Conservation (phyloP, 2,329 filamentous ascomycete species). For the Grosmannia clavigera region DNA sequence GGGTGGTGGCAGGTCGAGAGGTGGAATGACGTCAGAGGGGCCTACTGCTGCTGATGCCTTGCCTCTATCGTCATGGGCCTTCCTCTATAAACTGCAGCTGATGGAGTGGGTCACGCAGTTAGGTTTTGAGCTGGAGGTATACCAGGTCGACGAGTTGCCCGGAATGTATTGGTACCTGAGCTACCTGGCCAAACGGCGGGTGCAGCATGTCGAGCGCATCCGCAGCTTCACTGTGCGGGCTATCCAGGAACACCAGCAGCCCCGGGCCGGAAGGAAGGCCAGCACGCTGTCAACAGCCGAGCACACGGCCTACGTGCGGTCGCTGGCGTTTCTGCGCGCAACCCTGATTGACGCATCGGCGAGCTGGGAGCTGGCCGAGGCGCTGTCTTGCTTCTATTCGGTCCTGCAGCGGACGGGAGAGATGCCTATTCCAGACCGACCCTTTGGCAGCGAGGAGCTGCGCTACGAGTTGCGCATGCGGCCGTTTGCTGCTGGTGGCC, state of each 20-base stretch:
- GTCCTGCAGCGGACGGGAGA: slow-evolving; percentile 47
- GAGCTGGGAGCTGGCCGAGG: slow-evolving; percentile 43
- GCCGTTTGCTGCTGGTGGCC: slow-evolving; percentile 57
- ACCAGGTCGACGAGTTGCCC: slow-evolving; percentile 71
- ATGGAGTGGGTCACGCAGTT: slow-evolving; percentile 83
- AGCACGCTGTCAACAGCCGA: not conserved
- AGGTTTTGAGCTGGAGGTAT: slow-evolving; percentile 87
- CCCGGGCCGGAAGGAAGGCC: not conserved
- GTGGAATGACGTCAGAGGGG: too few relatives aligned
- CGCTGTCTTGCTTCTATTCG: slow-evolving; percentile 51
- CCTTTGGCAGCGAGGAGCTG: slow-evolving; percentile 55
- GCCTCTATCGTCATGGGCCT: slow-evolving; percentile 77
- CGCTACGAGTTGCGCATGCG: slow-evolving; percentile 81
- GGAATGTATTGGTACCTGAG: slow-evolving; percentile 89
- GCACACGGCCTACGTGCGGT: slow-evolving; percentile 30
- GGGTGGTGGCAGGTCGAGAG: slow-evolving; percentile 39
- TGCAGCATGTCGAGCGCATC: slow-evolving; percentile 61
- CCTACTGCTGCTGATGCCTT: slow-evolving; percentile 29
- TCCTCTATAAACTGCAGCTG: slow-evolving; percentile 77
- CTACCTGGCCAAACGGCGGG: slow-evolving; percentile 55
- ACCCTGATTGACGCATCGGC: slow-evolving; percentile 54
- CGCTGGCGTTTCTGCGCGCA: slow-evolving; percentile 44
- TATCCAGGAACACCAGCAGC: slow-evolving; percentile 11
- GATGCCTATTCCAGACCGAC: slow-evolving; percentile 37
- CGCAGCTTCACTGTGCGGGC: slow-evolving; percentile 46